Conservation (phyloP, 108 stramenopile genomes). For the Seminavis robusta region DNA sequence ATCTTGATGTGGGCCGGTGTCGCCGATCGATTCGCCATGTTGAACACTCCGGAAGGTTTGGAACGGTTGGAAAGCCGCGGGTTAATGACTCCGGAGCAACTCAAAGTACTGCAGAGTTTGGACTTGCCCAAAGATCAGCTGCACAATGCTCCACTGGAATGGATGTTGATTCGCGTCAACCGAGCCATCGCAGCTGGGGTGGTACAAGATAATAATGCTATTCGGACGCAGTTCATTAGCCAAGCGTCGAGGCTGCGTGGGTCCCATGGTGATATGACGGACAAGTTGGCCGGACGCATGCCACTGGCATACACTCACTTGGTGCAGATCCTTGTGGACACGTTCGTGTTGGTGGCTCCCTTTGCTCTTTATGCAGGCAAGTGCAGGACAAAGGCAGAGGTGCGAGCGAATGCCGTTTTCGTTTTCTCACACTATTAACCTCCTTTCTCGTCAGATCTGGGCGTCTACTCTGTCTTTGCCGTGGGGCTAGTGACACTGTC, state of each 20-base stretch:
- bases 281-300: conserved; percentile 22
- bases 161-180: conserved; percentile 15
- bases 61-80: conserved; percentile 15
- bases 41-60: conserved; percentile 11
- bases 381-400: conserved; percentile 26
- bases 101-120: background rate
- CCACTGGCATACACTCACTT: conserved; percentile 38
- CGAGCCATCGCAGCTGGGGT: conserved; percentile 19
- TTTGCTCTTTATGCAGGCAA: conserved; percentile 48
- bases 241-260: background rate
- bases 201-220: conserved; percentile 1
- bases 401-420: no score
- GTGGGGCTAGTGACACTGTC: conserved; percentile 30
- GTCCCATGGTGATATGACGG: conserved; percentile 1
- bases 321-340: conserved; percentile 39
- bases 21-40: conserved; percentile 10
- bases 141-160: conserved; percentile 17
- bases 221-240: conserved; percentile 1
- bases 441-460: no score
- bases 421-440: no score
- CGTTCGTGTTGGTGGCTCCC: conserved; percentile 40
- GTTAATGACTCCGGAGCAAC: no score
- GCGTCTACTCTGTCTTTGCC: conserved; percentile 12
- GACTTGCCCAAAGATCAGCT: conserved; percentile 11
- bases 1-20: conserved; percentile 21